Evolutionary conservation across 1,139 yeast genomes (phyloP), one percentile per base, ranked within the genome.

Genomic region (Magnusiomyces paraingens): DNA sequence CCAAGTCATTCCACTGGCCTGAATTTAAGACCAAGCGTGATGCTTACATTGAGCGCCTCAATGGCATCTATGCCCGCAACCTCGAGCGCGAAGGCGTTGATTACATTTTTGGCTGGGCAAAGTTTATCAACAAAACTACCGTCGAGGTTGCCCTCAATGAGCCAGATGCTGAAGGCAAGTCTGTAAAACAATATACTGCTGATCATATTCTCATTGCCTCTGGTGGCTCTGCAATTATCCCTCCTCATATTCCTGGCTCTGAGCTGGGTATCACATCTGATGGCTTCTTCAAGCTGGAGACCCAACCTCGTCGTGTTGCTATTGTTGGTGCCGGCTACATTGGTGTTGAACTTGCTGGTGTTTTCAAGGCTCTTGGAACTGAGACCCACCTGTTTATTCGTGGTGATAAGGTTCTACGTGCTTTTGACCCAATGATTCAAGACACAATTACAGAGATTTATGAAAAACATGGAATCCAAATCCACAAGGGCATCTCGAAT

Each of bases 281-380:
- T 69, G 96, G 97, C 1, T 94, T 94, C 70, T 93, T 93, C 66
- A 81, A 79, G 59, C 76, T 93, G 61, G 83, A 78, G 57, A 67
- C 74, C 49, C 98, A 91, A 72, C 99, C 99, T 50, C 84, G 88
- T 71, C 78, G 83, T 52, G 99, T 93, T 32, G 98, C 95, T 1
- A 78, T 94, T 59, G 96, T 93, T 15, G 99, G 99, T 62, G 97
- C 97, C 42, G 99, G 99, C 49, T 93, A 93, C 74, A 93, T 93
- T 69, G 98, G 96, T 55, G 86, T 90, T 49, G 99, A 93, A 73
- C 79, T 93, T 54, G 86, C 97, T 3, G 99, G 99, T 59, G 89
- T 93, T 48, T 93, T 93, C 81, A 78, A 85, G 60, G 89, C 90
- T 36, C 77, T 93, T 58, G 96, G 95, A 14, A 70, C 91, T n/a